Evolutionary conservation across 2,329 filamentous ascomycete species (phyloP).

Genomic region (Ophiosphaerella narmari): DNA sequence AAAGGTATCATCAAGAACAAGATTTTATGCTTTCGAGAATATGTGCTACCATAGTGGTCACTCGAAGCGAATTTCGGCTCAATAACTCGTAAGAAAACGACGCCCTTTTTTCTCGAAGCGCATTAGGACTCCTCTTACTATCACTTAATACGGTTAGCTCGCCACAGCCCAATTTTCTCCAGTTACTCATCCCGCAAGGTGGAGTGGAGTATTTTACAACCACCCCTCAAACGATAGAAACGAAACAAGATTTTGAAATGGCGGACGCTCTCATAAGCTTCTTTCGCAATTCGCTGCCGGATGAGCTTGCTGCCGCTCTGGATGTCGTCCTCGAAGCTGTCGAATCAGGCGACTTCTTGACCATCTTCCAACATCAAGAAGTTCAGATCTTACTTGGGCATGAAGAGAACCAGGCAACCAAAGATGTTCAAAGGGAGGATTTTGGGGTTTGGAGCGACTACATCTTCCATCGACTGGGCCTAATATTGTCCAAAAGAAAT

Average conservation of each 20-base stretch:
- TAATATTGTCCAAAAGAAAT: slow-evolving; percentile 41
- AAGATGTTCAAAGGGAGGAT: slow-evolving; percentile 35
- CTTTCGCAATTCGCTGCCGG: slow-evolving; percentile 48
- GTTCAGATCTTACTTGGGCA: slow-evolving; percentile 50
- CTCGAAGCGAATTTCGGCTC: too few relatives aligned
- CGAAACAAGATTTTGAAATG: slow-evolving; percentile 39
- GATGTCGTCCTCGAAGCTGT: slow-evolving; percentile 45
- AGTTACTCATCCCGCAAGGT: slow-evolving; percentile 33
- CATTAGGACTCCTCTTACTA: slow-evolving; percentile 4
- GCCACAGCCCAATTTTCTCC: slow-evolving; percentile 36
- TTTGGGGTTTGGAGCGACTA: slow-evolving; percentile 52
- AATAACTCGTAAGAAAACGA: too few relatives aligned
- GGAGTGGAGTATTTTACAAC: slow-evolving; percentile 25
- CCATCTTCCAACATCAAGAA: slow-evolving; percentile 46
- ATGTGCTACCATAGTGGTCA: too few relatives aligned
- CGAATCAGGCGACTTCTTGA: slow-evolving; percentile 50
- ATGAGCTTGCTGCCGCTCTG: slow-evolving; percentile 47
- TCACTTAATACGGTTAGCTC: slow-evolving; percentile 28
- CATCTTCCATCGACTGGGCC: slow-evolving; percentile 49
- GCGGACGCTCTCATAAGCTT: slow-evolving; percentile 49
- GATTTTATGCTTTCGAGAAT: too few relatives aligned
- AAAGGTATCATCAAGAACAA: too few relatives aligned
- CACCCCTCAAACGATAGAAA: slow-evolving; percentile 22
- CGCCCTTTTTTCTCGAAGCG: background rate
- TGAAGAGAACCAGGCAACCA: slow-evolving; percentile 38